Evolutionary conservation across 108 stramenopile species (phyloP).

Genomic region (Fragilaria radians): DNA sequence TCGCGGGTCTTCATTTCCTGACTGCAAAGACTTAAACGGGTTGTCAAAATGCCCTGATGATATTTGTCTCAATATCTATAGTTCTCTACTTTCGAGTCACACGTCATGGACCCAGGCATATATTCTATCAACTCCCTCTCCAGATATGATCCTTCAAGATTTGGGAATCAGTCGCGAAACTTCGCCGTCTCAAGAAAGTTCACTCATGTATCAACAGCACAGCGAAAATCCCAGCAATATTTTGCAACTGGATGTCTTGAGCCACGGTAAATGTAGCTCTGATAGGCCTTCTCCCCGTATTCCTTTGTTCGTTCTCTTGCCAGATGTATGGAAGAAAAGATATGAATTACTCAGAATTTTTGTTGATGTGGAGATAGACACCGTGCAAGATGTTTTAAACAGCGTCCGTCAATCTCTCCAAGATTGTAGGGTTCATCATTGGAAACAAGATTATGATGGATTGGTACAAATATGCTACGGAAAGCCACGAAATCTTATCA

Average conservation of each 20-base stretch:
- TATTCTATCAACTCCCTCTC: constrained; percentile 9
- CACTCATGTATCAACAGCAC: constrained; percentile 2
- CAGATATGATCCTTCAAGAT: neutral
- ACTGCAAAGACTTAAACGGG: no score
- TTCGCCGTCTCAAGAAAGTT: no score
- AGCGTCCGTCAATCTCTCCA: constrained; percentile 22
- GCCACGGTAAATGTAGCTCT: neutral
- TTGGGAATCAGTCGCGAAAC: neutral
- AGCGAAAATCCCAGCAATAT: constrained; percentile 16
- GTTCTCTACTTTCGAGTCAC: neutral
- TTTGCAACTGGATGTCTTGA: no score
- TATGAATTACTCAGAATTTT: constrained; percentile 47
- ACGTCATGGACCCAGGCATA: constrained; percentile 34
- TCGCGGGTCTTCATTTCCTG: neutral
- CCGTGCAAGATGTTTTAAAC: constrained; percentile 33
- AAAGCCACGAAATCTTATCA: constrained; percentile 27
- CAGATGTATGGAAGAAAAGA: constrained; percentile 23
- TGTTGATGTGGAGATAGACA: constrained; percentile 29
- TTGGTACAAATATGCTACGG: constrained; percentile 31
- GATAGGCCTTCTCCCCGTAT: constrained; percentile 16
- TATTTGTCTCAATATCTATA: constrained; percentile 8
- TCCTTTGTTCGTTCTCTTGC: constrained; percentile 29
- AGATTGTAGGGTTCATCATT: no score
- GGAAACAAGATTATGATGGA: constrained; percentile 44
- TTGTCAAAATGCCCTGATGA: no score